These are phyloP conservation scores for Ustilago esculenta DNA, from an alignment of 1,284 basidiomycete genomes.

Conservation along the genomic window DNA sequence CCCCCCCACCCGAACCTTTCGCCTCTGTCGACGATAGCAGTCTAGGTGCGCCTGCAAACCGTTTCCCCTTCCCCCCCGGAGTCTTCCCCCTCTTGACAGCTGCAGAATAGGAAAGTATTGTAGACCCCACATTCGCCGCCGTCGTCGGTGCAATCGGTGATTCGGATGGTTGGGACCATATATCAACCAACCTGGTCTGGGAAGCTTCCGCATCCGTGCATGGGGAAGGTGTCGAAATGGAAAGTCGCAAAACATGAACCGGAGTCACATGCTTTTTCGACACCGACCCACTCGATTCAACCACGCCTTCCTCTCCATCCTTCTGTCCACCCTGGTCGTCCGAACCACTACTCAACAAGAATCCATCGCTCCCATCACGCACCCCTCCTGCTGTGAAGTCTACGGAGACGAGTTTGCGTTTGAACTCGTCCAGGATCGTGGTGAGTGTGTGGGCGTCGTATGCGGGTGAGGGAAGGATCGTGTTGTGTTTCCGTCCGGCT, in stretches of 20 bases:
- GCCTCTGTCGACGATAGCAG: neutral
- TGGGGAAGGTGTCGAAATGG: neutral
- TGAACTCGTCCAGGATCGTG: conserved; percentile 25
- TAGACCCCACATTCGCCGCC: too few species aligned
- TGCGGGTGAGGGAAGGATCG: conserved; percentile 24
- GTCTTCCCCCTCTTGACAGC: conserved; percentile 18
- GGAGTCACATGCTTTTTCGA: conserved; percentile 15
- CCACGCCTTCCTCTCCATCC: neutral
- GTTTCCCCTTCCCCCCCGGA: neutral
- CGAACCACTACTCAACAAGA: neutral
- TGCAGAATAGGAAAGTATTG: conserved; percentile 30
- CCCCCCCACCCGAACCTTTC: neutral
- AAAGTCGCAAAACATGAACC: conserved; percentile 14
- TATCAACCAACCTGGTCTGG: too few species aligned
- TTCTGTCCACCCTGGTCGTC: neutral
- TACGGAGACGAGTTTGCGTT: conserved; percentile 13
- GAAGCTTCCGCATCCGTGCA: too few species aligned
- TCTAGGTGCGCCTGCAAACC: neutral
- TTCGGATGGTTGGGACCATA: conserved; percentile 14
- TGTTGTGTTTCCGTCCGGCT: conserved; percentile 8
- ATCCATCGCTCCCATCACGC: neutral
- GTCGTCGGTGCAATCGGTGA: neutral
- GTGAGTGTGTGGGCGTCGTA: conserved; percentile 26
- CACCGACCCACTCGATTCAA: neutral
- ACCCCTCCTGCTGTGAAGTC: conserved; percentile 1